These are phyloP conservation scores for Pisolithus sp. DNA, from an alignment of 768 basidiomycete genomes.

Conservation along the genomic window DNA sequence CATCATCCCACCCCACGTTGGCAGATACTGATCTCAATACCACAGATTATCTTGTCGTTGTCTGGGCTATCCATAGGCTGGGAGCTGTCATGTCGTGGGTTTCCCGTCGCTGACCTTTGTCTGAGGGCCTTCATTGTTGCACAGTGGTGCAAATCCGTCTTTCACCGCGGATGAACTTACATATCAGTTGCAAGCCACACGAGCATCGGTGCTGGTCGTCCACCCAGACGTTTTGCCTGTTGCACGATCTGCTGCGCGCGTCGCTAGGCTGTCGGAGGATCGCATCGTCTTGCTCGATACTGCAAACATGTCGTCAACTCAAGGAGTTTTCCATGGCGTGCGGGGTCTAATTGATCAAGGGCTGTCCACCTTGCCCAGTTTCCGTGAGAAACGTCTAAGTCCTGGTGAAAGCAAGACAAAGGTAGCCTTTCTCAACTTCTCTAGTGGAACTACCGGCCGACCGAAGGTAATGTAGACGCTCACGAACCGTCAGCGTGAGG, in stretches of 20 bases:
- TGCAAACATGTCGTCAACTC: conserved; percentile 3
- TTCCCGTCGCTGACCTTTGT: too few relatives aligned
- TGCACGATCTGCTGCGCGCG: conserved; percentile 40
- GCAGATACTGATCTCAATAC: neutral
- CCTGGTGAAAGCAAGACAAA: conserved; percentile 63
- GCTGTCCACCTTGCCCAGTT: conserved; percentile 30
- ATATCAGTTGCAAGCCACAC: conserved; percentile 47
- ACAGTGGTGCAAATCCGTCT: conserved; percentile 55
- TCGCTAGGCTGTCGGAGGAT: conserved; percentile 35
- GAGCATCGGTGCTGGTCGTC: conserved; percentile 42
- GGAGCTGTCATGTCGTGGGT: conserved; percentile 53
- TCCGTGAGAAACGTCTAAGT: conserved; percentile 43
- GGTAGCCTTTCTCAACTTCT: conserved; percentile 65
- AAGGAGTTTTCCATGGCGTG: conserved; percentile 29
- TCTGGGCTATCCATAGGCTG: conserved; percentile 51
- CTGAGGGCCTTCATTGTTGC: neutral
- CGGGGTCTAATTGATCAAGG: conserved; percentile 46
- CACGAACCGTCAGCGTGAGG: neutral
- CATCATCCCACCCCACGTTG: neutral
- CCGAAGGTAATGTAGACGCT: conserved; percentile 47
- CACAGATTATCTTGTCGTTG: conserved; percentile 48
- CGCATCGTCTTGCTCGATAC: conserved; percentile 39
- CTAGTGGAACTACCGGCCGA: conserved; percentile 69
- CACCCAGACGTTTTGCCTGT: conserved; percentile 39
- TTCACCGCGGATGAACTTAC: conserved; percentile 53